Conservation (phyloP, 805 yeast genomes). For the Spathaspora sp. region DNA sequence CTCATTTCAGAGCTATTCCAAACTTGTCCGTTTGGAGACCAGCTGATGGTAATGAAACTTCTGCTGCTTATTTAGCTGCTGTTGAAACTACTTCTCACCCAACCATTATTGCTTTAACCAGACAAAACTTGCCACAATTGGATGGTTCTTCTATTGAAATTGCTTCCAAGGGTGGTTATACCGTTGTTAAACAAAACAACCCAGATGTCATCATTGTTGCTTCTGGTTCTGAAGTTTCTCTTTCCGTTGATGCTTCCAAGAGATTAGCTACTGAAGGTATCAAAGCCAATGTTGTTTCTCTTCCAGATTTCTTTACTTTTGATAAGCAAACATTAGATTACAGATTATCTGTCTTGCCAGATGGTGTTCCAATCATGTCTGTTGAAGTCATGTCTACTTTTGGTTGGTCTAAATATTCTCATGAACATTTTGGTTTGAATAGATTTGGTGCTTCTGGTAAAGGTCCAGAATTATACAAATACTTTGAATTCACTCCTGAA, state of each 20-base stretch:
- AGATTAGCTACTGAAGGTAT: conserved; percentile 60
- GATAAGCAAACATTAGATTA: conserved; percentile 80
- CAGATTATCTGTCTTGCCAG: conserved; percentile 85
- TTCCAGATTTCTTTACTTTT: conserved; percentile 91
- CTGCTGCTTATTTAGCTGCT: conserved; percentile 76
- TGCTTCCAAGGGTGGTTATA: conserved; percentile 94
- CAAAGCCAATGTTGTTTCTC: conserved; percentile 79
- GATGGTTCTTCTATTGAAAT: conserved; percentile 89
- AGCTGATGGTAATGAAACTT: conserved; percentile 86
- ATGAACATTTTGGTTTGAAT: conserved; percentile 93
- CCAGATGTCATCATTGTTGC: conserved; percentile 74
- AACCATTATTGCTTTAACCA: conserved; percentile 69
- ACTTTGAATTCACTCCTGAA: conserved; percentile 87
- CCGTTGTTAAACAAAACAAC: conserved; percentile 52
- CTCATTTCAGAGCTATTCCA: conserved; percentile 83
- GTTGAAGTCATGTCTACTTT: conserved; percentile 88
- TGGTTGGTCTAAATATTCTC: conserved; percentile 95
- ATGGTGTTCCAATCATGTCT: conserved; percentile 88
- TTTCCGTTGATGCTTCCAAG: conserved; percentile 82
- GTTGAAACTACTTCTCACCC: conserved; percentile 63
- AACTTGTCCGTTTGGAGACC: conserved; percentile 88
- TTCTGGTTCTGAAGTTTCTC: conserved; percentile 91
- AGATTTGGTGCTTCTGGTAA: conserved; percentile 97
- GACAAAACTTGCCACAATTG: conserved; percentile 90
- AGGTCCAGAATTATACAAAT: conserved; percentile 75